Percentiles rank a stretch among this genome's conserved stretches.
Evolutionary conservation across 2,329 filamentous ascomycete species (phyloP).

Genomic region (Trichoderma koningiopsis): DNA sequence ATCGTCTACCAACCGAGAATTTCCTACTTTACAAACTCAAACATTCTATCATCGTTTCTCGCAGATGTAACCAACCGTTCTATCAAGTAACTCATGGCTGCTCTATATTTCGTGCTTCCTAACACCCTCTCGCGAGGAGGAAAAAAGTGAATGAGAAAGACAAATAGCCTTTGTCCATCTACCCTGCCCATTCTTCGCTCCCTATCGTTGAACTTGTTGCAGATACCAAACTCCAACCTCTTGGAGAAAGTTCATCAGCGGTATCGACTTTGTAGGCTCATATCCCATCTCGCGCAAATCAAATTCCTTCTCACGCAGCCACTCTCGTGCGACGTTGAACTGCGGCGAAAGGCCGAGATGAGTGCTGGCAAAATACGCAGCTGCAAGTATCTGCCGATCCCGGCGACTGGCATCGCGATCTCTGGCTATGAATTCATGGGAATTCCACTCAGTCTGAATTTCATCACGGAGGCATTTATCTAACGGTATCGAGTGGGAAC

Average conservation of each 20-base stretch:
- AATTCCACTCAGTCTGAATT: conserved; percentile 8
- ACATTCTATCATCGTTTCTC: not conserved
- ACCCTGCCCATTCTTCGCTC: not conserved
- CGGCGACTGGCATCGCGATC: conserved; percentile 1
- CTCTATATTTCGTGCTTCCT: not conserved
- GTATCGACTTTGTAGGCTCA: conserved; percentile 7
- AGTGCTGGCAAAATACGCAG: conserved; percentile 10
- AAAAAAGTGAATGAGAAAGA: not conserved
- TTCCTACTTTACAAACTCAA: not conserved
- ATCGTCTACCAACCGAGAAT: not conserved
- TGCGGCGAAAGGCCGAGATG: conserved; percentile 7
- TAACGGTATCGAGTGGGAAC: not conserved
- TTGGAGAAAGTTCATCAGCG: conserved; percentile 12
- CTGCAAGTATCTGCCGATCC: conserved; percentile 13
- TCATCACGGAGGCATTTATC: conserved; percentile 22
- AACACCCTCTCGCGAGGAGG: not conserved
- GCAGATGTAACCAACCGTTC: not conserved
- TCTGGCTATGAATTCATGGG: not conserved
- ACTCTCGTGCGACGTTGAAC: conserved; percentile 25
- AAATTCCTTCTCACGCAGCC: conserved; percentile 24
- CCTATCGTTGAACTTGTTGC: not conserved
- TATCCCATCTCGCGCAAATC: conserved; percentile 13
- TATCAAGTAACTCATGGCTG: not conserved
- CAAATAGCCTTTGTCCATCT: not conserved
- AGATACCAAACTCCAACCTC: conserved; percentile 17